A percentile compares a stretch with the other conserved stretches of the same genome.
Conservation (phyloP, 1,284 basidiomycete species). For the Cutaneotrichosporon daszewskae region DNA sequence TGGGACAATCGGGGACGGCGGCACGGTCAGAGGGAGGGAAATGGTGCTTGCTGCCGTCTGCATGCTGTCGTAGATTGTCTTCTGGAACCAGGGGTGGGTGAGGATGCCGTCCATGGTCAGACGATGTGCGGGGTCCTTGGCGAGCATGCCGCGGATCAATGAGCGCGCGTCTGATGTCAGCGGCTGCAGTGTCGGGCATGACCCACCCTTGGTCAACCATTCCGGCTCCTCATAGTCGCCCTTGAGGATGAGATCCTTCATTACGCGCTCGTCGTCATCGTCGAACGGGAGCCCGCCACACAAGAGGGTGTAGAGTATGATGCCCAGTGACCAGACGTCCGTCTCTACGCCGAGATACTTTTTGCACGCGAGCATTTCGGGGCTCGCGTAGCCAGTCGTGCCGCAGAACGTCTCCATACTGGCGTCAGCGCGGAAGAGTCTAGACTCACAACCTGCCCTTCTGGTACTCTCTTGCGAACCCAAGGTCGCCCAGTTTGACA, state of each 20-base stretch:
- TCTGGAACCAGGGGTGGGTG: conserved; percentile 84
- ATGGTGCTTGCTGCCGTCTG: conserved; percentile 22
- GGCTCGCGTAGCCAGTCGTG: conserved; percentile 84
- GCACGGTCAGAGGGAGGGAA: conserved; percentile 13
- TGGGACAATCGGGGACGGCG: conserved; percentile 5
- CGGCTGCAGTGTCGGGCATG: not conserved
- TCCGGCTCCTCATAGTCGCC: conserved; percentile 88
- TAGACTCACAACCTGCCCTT: conserved; percentile 56
- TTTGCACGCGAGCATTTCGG: conserved; percentile 85
- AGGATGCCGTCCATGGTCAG: conserved; percentile 79
- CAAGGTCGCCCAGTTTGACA: conserved; percentile 91
- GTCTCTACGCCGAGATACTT: conserved; percentile 91
- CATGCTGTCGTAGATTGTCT: conserved; percentile 45
- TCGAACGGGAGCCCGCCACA: conserved; percentile 95
- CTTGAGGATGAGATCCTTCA: conserved; percentile 79
- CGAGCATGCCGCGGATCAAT: conserved; percentile 72
- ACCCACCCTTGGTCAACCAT: conserved; percentile 76
- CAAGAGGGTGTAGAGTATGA: conserved; percentile 90
- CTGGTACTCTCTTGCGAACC: conserved; percentile 92
- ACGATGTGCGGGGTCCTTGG: conserved; percentile 69
- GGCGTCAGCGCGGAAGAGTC: not conserved
- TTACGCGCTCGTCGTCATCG: conserved; percentile 85
- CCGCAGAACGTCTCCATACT: conserved; percentile 92
- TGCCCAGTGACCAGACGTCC: conserved; percentile 93
- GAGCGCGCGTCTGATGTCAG: conserved; percentile 64